Evolutionary conservation across 352 stramenopile genomes (phyloP).

Genomic region (Phytopythium litorale): DNA sequence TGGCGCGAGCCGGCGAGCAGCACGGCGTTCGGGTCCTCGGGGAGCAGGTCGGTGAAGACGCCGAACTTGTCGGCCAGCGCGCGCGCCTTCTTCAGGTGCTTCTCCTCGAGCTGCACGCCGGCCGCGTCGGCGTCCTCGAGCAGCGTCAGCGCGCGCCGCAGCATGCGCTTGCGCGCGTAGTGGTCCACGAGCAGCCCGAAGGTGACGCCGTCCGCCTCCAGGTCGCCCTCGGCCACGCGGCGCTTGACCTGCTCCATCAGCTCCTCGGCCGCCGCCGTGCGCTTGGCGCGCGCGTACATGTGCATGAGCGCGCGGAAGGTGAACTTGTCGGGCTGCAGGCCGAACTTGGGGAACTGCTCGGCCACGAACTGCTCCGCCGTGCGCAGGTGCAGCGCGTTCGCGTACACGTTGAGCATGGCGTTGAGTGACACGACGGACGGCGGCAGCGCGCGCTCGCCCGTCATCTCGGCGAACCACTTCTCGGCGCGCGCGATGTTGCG

Average conservation of each 20-base stretch:
- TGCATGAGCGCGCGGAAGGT: slow-evolving; percentile 81
- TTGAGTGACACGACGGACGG: slow-evolving; percentile 64
- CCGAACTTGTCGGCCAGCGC: slow-evolving; percentile 56
- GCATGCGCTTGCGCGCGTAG: slow-evolving; percentile 56
- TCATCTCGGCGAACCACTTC: slow-evolving; percentile 62
- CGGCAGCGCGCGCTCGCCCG: slow-evolving; percentile 27
- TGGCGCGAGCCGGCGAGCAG: slow-evolving; percentile 51
- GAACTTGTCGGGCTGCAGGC: slow-evolving; percentile 41
- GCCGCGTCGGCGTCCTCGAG: slow-evolving; percentile 58
- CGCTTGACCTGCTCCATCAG: slow-evolving; percentile 41
- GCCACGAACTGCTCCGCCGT: slow-evolving; percentile 45
- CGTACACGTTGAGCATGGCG: slow-evolving; percentile 72
- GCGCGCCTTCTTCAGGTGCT: slow-evolving; percentile 71
- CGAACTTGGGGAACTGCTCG: slow-evolving; percentile 44
- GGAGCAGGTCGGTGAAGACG: slow-evolving; percentile 75
- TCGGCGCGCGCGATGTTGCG: slow-evolving; percentile 66
- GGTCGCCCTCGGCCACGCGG: slow-evolving; percentile 38
- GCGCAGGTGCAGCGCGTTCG: slow-evolving; percentile 66
- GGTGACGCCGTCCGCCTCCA: slow-evolving; percentile 51
- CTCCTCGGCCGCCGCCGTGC: slow-evolving; percentile 45
- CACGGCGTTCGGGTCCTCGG: slow-evolving; percentile 69
- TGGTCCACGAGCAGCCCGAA: slow-evolving; percentile 74
- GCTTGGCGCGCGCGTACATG: slow-evolving; percentile 72
- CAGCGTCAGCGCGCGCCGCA: slow-evolving; percentile 61
- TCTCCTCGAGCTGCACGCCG: slow-evolving; percentile 51